phyloP scores from a whole-genome alignment of 1,284 basidiomycete species.

The Rhodotorula sp. region DNA sequence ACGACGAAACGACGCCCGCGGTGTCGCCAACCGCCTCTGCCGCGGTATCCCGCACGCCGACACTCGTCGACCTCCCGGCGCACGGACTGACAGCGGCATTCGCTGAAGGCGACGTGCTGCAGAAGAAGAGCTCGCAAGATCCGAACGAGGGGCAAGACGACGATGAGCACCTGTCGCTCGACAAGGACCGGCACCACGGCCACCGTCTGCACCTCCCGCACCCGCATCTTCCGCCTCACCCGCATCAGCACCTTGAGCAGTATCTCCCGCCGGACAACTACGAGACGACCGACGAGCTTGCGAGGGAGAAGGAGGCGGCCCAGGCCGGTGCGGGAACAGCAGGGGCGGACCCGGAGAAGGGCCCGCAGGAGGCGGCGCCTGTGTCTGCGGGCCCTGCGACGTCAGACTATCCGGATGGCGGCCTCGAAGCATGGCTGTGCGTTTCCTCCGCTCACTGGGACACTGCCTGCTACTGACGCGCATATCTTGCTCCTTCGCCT shows the following conservation, averaged over 20 bases:
- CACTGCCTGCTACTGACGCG: too few species aligned
- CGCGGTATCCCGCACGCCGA: conserved; percentile 24
- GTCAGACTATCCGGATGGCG: conserved; percentile 22
- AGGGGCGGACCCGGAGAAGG: conserved; percentile 5
- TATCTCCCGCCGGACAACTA: conserved; percentile 16
- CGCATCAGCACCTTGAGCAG: conserved; percentile 24
- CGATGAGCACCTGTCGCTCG: background rate
- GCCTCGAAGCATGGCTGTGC: conserved; percentile 18
- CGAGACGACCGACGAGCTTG: conserved; percentile 10
- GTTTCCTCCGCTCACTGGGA: background rate
- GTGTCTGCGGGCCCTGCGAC: background rate
- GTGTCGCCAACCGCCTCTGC: conserved; percentile 19
- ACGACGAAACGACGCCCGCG: conserved; percentile 9
- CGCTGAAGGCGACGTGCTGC: background rate
- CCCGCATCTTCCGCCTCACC: conserved; percentile 13
- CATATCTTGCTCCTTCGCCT: background rate
- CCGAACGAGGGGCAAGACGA: background rate
- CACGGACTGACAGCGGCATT: conserved; percentile 3
- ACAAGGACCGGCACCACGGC: background rate
- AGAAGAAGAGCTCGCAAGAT: background rate
- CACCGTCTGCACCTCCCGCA: background rate
- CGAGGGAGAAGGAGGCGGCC: conserved; percentile 16
- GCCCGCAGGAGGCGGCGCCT: background rate
- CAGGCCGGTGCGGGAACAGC: background rate
- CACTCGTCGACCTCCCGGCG: conserved; percentile 21